These are phyloP conservation scores for Heritiera littoralis DNA, from an alignment of 345 rosid genomes.

Conservation along the genomic window DNA sequence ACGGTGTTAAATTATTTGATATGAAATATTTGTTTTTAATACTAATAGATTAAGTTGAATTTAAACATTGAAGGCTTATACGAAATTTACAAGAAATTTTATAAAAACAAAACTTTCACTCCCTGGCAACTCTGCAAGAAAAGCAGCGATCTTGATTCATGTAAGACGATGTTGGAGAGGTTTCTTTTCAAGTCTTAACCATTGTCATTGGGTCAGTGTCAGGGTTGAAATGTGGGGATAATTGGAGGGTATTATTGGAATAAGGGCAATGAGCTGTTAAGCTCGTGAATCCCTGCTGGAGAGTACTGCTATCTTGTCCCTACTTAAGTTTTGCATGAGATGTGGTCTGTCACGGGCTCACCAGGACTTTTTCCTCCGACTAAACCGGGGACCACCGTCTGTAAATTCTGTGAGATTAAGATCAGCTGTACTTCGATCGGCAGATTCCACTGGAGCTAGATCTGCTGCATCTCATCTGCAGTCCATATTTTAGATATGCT, in stretches of 20 bases:
- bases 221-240: neutral
- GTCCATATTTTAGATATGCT: neutral
- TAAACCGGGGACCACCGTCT: constrained; percentile 15
- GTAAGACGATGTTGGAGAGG: neutral
- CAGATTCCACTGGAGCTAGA: constrained; percentile 4
- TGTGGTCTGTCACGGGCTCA: constrained; percentile 51
- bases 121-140: neutral
- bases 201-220: neutral
- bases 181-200: neutral
- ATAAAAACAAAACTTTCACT: no score
- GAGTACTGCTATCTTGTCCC: neutral
- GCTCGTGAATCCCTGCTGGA: constrained; percentile 27
- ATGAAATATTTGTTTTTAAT: no score
- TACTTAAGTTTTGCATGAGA: constrained; percentile 27
- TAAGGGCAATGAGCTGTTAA: neutral
- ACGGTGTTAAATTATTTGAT: no score
- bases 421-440: no score
- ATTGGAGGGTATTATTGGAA: constrained; percentile 12
- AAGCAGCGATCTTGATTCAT: neutral
- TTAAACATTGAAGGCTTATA: no score
- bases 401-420: neutral
- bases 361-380: neutral
- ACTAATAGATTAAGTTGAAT: no score
- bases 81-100: no score
- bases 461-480: neutral